Percentiles rank a stretch among this genome's conserved stretches.
phyloP scores from a whole-genome alignment of 345 rosid species.

The Melaleuca alternifolia region DNA sequence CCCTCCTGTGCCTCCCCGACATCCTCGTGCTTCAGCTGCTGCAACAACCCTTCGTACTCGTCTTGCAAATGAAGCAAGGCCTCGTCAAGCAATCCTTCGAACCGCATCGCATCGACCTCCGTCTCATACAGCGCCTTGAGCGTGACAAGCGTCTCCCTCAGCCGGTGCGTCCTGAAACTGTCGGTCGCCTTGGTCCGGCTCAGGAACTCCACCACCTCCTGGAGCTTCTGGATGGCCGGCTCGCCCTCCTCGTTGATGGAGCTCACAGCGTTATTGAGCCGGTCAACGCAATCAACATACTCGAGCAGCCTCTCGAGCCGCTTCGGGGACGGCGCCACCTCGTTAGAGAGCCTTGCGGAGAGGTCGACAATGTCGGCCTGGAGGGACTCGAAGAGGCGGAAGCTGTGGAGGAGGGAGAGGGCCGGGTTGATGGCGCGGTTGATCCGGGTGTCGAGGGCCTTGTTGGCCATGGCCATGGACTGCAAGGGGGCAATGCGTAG shows the following conservation, averaged over 20 bases:
- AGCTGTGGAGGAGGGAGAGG: constrained; percentile 31
- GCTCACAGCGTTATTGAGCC: constrained; percentile 24
- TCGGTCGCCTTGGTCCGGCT: constrained; percentile 66
- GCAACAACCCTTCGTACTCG: constrained; percentile 35
- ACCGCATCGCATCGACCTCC: constrained; percentile 50
- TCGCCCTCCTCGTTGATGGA: constrained; percentile 33
- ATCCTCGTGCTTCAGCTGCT: constrained; percentile 30
- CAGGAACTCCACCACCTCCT: constrained; percentile 69
- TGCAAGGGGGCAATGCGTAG: constrained; percentile 43
- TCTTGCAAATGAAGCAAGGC: constrained; percentile 54
- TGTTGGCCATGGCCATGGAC: constrained; percentile 39
- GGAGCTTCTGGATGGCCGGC: constrained; percentile 55
- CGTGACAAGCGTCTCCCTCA: constrained; percentile 45
- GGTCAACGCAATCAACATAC: constrained; percentile 35
- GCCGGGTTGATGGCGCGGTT: constrained; percentile 50
- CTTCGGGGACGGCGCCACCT: constrained; percentile 7
- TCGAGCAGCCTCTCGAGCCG: constrained; percentile 25
- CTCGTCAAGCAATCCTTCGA: constrained; percentile 58
- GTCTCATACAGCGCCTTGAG: constrained; percentile 39
- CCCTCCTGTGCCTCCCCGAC: constrained; percentile 9
- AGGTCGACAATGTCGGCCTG: constrained; percentile 28
- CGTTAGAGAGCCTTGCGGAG: constrained; percentile 12
- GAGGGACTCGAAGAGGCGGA: constrained; percentile 38
- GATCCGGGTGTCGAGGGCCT: constrained; percentile 52
- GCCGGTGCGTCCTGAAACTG: constrained; percentile 28